Evolutionary conservation across 441 rosid species (phyloP), one percentile per base, ranked within the genome.

Genomic region (Populus hybrid): DNA sequence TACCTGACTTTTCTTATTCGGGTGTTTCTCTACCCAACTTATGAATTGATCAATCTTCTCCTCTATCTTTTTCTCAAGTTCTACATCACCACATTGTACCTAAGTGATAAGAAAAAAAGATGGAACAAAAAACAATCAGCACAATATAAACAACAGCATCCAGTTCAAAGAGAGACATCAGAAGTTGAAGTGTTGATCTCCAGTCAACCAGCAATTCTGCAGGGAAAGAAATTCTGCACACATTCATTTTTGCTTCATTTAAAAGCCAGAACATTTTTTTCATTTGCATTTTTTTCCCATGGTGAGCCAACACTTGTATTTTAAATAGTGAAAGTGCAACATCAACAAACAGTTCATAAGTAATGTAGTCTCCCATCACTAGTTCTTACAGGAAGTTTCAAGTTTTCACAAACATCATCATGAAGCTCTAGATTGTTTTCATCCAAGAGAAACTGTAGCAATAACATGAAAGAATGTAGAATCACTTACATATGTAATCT

Each of bases 1-100:
- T 18, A 92, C 99, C 95, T 93, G 98, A 82, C 91, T 92, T 86
- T 92, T 95, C 89, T 93, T 93, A 88, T 93, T 95, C 0, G 97
- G 98, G 61, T 93, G 99, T 83, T 92, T 95, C 85, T 92, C 98
- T 5, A 90, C 97, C 98, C 97, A 92, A 83, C 85, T 88, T 23
- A 95, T 82, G 82, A 90, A 92, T n/a, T 92, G 97, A 69, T 95
- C 99, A 77, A 93, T 91, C 90, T 88, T 95, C 81, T 95, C 97
- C 75, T 93, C 97, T 63, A 95, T 92, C 84, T 93, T 93, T 91
- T 92, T 93, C 74, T 95, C 98, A 42, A 93, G 89, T 59, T 95
- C 97, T 16, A 72, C 76, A 73, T 88, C 97, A 75, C 98, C 98
- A 69, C 99, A 95, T 83, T 93, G 97, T 57, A 92, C 99, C 99